Conservation (phyloP, 1,284 basidiomycete species). For the Trametes versicolor region DNA sequence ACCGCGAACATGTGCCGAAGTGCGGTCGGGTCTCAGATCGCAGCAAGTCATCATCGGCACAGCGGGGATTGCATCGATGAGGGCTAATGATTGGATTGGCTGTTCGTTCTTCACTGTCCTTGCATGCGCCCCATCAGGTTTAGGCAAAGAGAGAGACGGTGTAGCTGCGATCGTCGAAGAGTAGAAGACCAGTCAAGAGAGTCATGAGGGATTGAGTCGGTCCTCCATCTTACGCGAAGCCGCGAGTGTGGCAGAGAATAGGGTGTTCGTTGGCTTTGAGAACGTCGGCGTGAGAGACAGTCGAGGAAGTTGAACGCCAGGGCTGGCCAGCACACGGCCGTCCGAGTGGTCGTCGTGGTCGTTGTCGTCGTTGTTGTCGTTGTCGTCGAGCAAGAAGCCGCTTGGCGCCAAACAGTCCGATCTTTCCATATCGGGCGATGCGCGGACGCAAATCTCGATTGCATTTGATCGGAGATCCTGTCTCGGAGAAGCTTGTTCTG, state of each 20-base stretch:
- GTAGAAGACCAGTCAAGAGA: not conserved
- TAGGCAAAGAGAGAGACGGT: not conserved
- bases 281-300: not conserved
- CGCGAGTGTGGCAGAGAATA: not conserved
- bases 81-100: not conserved
- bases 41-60: not conserved
- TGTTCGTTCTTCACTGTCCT: not conserved
- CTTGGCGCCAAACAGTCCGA: not conserved
- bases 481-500: not conserved
- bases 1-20: not conserved
- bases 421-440: not conserved
- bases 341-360: not conserved
- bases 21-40: slow-evolving; percentile 1
- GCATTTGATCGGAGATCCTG: not conserved
- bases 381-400: not conserved
- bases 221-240: slow-evolving; percentile 16
- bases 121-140: not conserved
- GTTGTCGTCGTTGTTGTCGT: not conserved
- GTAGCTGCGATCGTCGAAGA: slow-evolving; percentile 8
- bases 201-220: not conserved
- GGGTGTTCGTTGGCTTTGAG: not conserved
- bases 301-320: not conserved
- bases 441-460: not conserved
- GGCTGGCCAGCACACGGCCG: not conserved
- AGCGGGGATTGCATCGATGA: not conserved